Evolutionary conservation across 2,329 filamentous ascomycete species (phyloP), one percentile per base, ranked within the genome.

Genomic region (Diaporthe helianthi): DNA sequence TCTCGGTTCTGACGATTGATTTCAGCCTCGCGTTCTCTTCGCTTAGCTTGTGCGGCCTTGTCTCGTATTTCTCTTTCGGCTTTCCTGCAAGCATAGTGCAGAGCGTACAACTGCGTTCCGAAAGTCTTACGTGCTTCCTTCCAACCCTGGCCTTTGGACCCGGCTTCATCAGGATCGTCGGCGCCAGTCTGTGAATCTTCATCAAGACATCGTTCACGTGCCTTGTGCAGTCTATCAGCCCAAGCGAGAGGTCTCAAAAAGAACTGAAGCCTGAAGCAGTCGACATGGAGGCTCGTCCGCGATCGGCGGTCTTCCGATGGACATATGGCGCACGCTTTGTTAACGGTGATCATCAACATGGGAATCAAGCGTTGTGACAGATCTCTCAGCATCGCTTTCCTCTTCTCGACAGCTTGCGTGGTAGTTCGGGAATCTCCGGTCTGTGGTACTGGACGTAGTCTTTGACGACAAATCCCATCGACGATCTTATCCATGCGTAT

Each of bases 251-350:
- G 38, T 33, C 69, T 46, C 26, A 69, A 29, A 24, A 69, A 51
- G 36, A 71, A 71, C 8, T 71, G 69, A 22, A 69, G 26, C n/a
- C 63, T 67, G 51, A 69, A 71, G 7, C 41, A 41, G 63, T 69
- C 55, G 24, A 71, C 31, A 12, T 60, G 26, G 10, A 71, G 19
- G 4, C 24, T 64, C 17, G 19, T 13, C 17, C 7, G 41, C 12
- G 46, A 44, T 19, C 41, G 24, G 12, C 29, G 53, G 12, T 61
- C 36, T 41, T 64, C 49, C 3, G 54, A 52, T 24, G 41, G 68
- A 17, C 47, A 66, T 19, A 70, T 26, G 9, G 47, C 49, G 10
- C 46, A 68, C 41, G 55, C 47, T 4, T 64, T 61, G 6, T 65
- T 47, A 24, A 67, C 49, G 17, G 70, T 33, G 12, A 71, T 31